A percentile compares a stretch with the other conserved stretches of the same genome.
Conservation (phyloP, 2,329 filamentous ascomycete genomes). For the Diplodia intermedia region DNA sequence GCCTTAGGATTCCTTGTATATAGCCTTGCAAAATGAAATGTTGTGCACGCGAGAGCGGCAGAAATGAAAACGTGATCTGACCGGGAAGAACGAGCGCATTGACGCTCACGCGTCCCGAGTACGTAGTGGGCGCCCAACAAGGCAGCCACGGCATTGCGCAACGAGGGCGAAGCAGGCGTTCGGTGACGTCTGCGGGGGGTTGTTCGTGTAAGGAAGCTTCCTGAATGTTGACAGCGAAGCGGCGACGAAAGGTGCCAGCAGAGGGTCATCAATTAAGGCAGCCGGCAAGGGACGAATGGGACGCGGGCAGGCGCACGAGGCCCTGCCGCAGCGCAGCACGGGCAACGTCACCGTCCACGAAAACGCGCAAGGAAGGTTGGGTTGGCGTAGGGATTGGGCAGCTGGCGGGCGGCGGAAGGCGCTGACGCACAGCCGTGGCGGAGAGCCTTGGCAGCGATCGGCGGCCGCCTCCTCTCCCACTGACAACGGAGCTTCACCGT, state of each 20-base stretch:
- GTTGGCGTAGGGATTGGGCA: constrained; percentile 16
- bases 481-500: constrained; percentile 30
- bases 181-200: constrained; percentile 13
- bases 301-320: not conserved
- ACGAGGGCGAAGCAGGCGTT: not conserved
- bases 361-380: constrained; percentile 24
- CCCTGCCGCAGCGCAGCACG: not conserved
- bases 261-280: not conserved
- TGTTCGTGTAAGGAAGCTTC: not conserved
- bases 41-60: not conserved
- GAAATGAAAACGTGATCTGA: not conserved
- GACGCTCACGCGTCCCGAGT: not conserved
- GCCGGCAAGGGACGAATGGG: not conserved
- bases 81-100: not conserved
- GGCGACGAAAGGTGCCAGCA: constrained; percentile 6
- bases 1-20: constrained; percentile 14
- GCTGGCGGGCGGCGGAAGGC: constrained; percentile 15
- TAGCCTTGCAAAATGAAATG: constrained; percentile 12
- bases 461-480: constrained; percentile 22
- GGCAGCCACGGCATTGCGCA: not conserved
- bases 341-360: constrained; percentile 31
- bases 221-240: constrained; percentile 3
- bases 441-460: constrained; percentile 24
- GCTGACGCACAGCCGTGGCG: constrained; percentile 31
- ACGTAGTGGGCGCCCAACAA: not conserved